Evolutionary conservation across 345 rosid species (phyloP).

Genomic region (Rhodomyrtus tomentosa): DNA sequence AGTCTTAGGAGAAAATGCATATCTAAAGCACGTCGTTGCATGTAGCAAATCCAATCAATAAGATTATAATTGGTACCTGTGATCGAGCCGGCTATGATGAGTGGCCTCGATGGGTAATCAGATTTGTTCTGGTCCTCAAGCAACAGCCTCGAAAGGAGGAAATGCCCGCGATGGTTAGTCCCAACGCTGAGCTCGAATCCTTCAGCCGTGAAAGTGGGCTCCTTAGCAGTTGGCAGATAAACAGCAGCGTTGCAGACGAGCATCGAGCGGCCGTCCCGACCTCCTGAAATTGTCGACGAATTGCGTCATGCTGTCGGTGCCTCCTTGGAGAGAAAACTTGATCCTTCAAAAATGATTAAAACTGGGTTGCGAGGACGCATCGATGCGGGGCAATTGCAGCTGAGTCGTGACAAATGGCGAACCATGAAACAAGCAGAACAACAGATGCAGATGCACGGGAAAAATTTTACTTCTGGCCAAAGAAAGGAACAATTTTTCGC

Average conservation of each 20-base stretch:
- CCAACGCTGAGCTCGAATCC: slow-evolving; percentile 97
- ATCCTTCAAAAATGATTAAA: neutral
- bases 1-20: neutral
- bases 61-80: slow-evolving; percentile 40
- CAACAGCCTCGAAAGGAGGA: slow-evolving; percentile 71
- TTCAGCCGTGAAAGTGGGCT: slow-evolving; percentile 88
- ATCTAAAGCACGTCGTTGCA: neutral
- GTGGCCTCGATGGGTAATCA: slow-evolving; percentile 78
- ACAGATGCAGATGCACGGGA: too few species aligned
- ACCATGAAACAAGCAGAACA: too few species aligned
- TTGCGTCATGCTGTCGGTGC: slow-evolving; percentile 87
- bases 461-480: too few species aligned
- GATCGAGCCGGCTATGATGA: slow-evolving; percentile 90
- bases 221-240: slow-evolving; percentile 83
- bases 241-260: slow-evolving; percentile 93
- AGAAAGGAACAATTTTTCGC: neutral
- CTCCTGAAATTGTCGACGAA: slow-evolving; percentile 58
- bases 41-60: neutral
- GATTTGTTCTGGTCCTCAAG: slow-evolving; percentile 71
- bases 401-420: too few species aligned
- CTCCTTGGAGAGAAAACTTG: too few species aligned
- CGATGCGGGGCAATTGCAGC: neutral
- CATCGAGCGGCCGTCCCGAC: slow-evolving; percentile 69
- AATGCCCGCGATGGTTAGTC: slow-evolving; percentile 92
- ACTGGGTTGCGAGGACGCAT: neutral